Base-by-base conservation (phyloP, 768 basidiomycete genomes). In the Boletus bicolor region DNA sequence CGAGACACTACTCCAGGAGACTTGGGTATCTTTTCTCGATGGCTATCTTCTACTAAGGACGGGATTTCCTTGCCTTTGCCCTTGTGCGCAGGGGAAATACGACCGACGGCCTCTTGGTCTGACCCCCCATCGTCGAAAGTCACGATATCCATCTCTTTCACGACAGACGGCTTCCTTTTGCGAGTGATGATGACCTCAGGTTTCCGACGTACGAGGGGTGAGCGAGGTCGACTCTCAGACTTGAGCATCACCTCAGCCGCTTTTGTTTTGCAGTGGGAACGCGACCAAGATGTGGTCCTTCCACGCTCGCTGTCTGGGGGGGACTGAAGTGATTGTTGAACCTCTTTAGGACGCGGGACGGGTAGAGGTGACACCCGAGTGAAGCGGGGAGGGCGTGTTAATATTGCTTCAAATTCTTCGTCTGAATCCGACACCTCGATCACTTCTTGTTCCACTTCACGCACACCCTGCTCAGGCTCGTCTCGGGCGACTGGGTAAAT, bases 401-500 rank as follows among this genome's bases (percentile, higher is more conserved):
- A 51, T 17, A 71, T 53, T 2, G 62, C 59, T 46, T 65, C 62
- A 38, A 71, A 71, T 53, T 73, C 71, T 45, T 49, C 44, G 30
- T 71, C 69, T 53, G 68, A 71, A 17, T 69, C 68, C 19, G 62
- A 62, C 0, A 63, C 54, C 4, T 71, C 71, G 5, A 64, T 62
- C 21, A 67, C 60, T 19, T 67, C 63, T 35, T 26, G 64, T 19
- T 62, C 63, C n/a, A 51, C 62, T 26, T 60, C 47, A 10, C 24
- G 49, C 15, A 38, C 43, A 24, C 57, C 66, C 39, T 57, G 50
- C 37, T 65, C 63, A 26, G 62, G 54, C 19, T 60, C 58, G 28
- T 53, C 63, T 44, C 55, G 53, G 24, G 60, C 14, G 21, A 73
- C 54, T 44, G 63, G 65, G 41, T 75, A 71, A 30, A 81, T 63